phyloP scores from a whole-genome alignment of 345 rosid genomes.

The Gossypioides kirkii region DNA sequence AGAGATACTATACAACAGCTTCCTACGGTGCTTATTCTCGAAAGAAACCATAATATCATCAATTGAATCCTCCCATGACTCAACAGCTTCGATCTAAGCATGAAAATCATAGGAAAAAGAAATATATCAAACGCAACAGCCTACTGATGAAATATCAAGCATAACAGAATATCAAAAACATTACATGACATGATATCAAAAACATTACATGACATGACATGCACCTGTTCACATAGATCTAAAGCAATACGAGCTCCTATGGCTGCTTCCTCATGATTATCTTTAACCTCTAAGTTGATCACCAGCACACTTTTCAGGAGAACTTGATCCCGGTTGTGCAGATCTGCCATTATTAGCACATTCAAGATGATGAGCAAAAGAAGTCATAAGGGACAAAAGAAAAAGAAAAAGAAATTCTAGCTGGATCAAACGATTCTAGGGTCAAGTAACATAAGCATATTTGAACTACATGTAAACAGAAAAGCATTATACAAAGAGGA shows the following conservation, averaged over 20 bases:
- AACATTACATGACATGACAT: constrained; percentile 6
- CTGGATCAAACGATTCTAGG: background rate
- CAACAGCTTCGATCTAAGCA: constrained; percentile 67
- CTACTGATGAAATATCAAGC: background rate
- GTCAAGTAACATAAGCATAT: background rate
- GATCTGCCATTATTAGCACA: constrained; percentile 44
- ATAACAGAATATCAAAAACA: background rate
- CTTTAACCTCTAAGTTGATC: constrained; percentile 95
- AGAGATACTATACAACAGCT: constrained; percentile 64
- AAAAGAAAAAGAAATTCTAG: background rate
- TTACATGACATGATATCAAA: background rate
- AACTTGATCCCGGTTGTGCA: constrained; percentile 69
- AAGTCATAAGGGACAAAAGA: background rate
- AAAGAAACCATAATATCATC: constrained; percentile 69
- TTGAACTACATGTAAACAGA: background rate
- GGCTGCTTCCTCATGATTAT: constrained; percentile 97
- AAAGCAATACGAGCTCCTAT: constrained; percentile 74
- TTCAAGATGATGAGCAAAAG: background rate
- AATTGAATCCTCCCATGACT: constrained; percentile 81
- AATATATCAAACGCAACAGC: background rate
- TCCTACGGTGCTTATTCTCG: constrained; percentile 72
- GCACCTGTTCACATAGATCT: constrained; percentile 84
- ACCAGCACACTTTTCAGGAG: constrained; percentile 67
- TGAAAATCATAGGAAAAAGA: background rate
- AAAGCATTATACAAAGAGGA: background rate